Percentiles rank a stretch among this genome's conserved stretches.
Evolutionary conservation across 441 rosid genomes (phyloP).

Genomic region (Cnidoscolus chayamansa): DNA sequence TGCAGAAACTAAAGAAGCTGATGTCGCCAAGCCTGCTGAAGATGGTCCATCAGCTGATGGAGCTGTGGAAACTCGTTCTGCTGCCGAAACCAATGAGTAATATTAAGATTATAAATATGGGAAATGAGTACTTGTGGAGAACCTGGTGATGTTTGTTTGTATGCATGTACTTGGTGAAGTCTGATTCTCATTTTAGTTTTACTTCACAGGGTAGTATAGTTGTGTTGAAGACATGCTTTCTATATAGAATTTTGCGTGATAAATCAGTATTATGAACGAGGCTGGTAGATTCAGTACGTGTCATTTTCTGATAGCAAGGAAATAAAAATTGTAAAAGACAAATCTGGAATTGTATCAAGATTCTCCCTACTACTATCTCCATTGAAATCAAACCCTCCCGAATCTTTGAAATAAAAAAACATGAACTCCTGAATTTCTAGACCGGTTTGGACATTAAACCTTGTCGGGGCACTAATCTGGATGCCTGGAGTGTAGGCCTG

Average conservation of each 20-base stretch:
- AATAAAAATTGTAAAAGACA: too few relatives aligned
- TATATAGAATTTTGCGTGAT: conserved; percentile 7
- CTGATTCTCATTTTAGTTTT: conserved; percentile 7
- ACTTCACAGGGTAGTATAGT: conserved; percentile 16
- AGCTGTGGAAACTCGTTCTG: conserved; percentile 27
- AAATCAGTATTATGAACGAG: conserved; percentile 6
- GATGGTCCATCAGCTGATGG: conserved; percentile 38
- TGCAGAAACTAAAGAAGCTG: conserved; percentile 36
- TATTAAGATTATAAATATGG: neutral
- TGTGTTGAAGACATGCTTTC: conserved; percentile 2
- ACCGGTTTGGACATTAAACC: too few relatives aligned
- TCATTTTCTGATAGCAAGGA: too few relatives aligned
- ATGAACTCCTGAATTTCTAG: too few relatives aligned
- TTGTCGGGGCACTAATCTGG: too few relatives aligned
- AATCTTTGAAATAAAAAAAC: too few relatives aligned
- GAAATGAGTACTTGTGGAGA: neutral
- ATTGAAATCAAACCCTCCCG: too few relatives aligned
- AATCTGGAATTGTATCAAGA: too few relatives aligned
- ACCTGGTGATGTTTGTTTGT: neutral
- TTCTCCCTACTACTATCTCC: too few relatives aligned
- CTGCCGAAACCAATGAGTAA: conserved; percentile 36
- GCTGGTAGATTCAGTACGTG: conserved; percentile 9
- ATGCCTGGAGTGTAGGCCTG: too few relatives aligned
- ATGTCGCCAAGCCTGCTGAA: conserved; percentile 40
- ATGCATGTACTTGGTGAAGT: conserved; percentile 12